phyloP scores from a whole-genome alignment of 2,329 filamentous ascomycete genomes.

The Botrytis tulipae region DNA sequence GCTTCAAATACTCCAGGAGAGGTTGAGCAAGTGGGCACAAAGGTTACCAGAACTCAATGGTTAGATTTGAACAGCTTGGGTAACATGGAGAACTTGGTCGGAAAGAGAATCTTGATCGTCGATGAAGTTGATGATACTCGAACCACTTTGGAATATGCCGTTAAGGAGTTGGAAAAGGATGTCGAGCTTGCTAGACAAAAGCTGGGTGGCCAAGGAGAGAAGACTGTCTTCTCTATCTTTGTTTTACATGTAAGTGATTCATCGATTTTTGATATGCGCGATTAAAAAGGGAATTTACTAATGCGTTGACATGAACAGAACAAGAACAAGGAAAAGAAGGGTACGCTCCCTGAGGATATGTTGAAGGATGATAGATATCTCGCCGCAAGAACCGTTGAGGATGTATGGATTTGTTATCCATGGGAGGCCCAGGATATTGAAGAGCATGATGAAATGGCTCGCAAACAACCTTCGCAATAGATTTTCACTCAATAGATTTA shows the following conservation, averaged over 20 bases:
- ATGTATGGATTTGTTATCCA: constrained; percentile 98
- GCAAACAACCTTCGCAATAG: constrained; percentile 30
- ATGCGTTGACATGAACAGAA: constrained; percentile 54
- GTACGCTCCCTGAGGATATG: constrained; percentile 75
- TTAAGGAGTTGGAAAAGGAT: constrained; percentile 91
- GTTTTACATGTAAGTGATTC: constrained; percentile 71
- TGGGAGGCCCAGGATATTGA: constrained; percentile 97
- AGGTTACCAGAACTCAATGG: constrained; percentile 98
- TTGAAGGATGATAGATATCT: constrained; percentile 70
- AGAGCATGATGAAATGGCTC: constrained; percentile 76
- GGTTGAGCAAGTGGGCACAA: constrained; percentile 76
- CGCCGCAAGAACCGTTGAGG: constrained; percentile 83
- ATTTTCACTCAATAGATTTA: neutral
- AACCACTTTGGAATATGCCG: constrained; percentile 91
- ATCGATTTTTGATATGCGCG: neutral
- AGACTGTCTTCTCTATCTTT: constrained; percentile 90
- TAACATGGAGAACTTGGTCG: constrained; percentile 84
- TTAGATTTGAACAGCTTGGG: constrained; percentile 80
- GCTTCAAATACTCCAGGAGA: constrained; percentile 46
- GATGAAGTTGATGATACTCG: constrained; percentile 96
- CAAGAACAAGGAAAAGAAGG: constrained; percentile 97
- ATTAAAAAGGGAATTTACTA: neutral
- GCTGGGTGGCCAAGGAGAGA: constrained; percentile 67
- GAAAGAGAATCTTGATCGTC: constrained; percentile 88
- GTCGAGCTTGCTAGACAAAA: constrained; percentile 76